These are phyloP conservation scores for Emydomyces testavorans DNA, from an alignment of 2,329 filamentous ascomycete species.

Conservation along the genomic window DNA sequence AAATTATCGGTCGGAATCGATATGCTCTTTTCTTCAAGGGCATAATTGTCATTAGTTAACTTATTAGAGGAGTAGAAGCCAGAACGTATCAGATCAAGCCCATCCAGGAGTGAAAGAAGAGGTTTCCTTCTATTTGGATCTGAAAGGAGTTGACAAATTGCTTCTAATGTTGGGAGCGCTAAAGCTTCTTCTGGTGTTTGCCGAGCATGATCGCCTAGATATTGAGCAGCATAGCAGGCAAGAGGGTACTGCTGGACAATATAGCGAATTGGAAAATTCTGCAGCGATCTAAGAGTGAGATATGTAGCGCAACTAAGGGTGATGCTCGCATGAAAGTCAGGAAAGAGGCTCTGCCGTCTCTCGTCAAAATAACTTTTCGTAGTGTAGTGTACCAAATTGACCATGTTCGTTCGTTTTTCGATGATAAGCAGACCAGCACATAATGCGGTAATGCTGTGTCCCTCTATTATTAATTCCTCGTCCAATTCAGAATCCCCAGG, in stretches of 20 bases:
- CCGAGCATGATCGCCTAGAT: neutral
- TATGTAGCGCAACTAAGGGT: slow-evolving; percentile 18
- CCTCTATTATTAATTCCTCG: slow-evolving; percentile 26
- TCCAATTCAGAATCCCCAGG: slow-evolving; percentile 22
- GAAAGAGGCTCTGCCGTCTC: slow-evolving; percentile 13
- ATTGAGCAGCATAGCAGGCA: slow-evolving; percentile 16
- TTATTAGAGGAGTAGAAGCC: neutral
- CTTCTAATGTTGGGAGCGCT: neutral
- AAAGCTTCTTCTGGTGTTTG: neutral
- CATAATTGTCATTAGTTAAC: neutral
- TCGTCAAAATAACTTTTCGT: slow-evolving; percentile 26
- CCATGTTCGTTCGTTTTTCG: slow-evolving; percentile 23
- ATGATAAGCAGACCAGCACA: slow-evolving; percentile 28
- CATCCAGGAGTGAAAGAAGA: neutral
- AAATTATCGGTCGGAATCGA: neutral
- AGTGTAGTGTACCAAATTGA: slow-evolving; percentile 29
- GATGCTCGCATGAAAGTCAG: slow-evolving; percentile 15
- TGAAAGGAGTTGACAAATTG: neutral
- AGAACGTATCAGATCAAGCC: neutral
- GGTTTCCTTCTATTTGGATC: neutral
- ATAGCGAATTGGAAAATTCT: neutral
- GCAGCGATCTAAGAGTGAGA: slow-evolving; percentile 9
- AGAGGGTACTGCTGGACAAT: slow-evolving; percentile 11
- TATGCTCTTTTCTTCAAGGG: neutral
- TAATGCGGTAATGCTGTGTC: slow-evolving; percentile 20